These are phyloP conservation scores for Apiotrichum veenhuisii DNA, from an alignment of 1,284 basidiomycete species.

Conservation along the genomic window DNA sequence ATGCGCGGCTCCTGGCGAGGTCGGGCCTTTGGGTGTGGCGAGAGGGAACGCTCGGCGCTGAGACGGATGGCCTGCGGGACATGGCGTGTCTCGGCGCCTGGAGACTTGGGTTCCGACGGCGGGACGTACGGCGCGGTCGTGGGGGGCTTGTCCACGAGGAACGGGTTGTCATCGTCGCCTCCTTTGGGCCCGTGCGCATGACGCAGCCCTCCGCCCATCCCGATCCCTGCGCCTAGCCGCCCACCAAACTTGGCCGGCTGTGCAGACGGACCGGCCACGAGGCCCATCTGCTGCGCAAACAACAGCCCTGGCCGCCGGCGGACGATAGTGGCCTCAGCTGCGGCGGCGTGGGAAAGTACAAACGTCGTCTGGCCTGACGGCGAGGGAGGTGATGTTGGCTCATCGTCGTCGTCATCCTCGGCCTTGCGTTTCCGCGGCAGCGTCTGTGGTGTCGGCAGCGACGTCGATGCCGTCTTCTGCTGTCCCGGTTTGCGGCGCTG, in stretches of 20 bases:
- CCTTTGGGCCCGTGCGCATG: constrained; percentile 19
- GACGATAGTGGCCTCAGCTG: not conserved
- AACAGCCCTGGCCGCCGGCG: constrained; percentile 39
- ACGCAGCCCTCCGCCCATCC: constrained; percentile 37
- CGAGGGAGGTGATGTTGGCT: constrained; percentile 17
- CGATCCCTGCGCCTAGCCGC: constrained; percentile 36
- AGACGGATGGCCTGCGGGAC: constrained; percentile 14
- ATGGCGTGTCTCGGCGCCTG: constrained; percentile 16
- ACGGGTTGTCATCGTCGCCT: constrained; percentile 40
- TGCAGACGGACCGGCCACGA: constrained; percentile 9
- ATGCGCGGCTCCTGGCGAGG: not conserved
- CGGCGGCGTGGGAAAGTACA: constrained; percentile 24
- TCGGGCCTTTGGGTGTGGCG: constrained; percentile 7
- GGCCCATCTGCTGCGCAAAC: constrained; percentile 46
- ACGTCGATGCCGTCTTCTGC: constrained; percentile 7
- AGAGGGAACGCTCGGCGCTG: constrained; percentile 15
- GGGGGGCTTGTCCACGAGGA: constrained; percentile 16
- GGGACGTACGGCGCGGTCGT: not conserved
- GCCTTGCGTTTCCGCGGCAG: constrained; percentile 48
- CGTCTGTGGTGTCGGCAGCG: constrained; percentile 57
- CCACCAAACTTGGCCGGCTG: constrained; percentile 16
- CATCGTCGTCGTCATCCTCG: not conserved
- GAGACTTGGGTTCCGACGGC: not conserved
- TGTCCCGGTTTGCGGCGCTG: constrained; percentile 21
- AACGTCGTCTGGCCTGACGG: constrained; percentile 41